Percentiles rank a stretch among this genome's conserved stretches.
Evolutionary conservation across 1,139 yeast species (phyloP).

Genomic region (Scheffersomyces illinoinensis): DNA sequence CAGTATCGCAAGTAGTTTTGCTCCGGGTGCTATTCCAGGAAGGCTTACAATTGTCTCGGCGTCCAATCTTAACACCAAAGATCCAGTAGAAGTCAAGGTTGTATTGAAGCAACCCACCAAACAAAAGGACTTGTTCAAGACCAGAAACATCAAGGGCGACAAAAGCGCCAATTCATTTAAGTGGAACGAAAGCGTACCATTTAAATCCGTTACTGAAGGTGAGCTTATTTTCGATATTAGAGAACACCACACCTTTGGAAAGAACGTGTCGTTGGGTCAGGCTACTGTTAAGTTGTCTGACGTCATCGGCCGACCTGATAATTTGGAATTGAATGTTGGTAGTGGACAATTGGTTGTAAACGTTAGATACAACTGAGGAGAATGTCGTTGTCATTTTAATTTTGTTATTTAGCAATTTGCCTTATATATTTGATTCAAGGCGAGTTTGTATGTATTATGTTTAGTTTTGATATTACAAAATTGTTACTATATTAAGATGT

Average conservation of each 20-base stretch:
- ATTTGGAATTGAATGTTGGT: slow-evolving; percentile 26
- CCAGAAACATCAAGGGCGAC: slow-evolving; percentile 58
- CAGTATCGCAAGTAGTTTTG: slow-evolving; percentile 39
- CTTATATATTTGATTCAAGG: not conserved
- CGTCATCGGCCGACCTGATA: slow-evolving; percentile 33
- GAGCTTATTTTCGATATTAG: slow-evolving; percentile 58
- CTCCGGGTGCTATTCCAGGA: slow-evolving; percentile 49
- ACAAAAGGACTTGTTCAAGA: slow-evolving; percentile 62
- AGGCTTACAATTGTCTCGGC: slow-evolving; percentile 51
- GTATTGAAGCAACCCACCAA: slow-evolving; percentile 52
- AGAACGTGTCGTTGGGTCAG: slow-evolving; percentile 63
- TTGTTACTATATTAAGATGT: slow-evolving; percentile 1
- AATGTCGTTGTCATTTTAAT: slow-evolving; percentile 2
- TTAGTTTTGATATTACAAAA: not conserved
- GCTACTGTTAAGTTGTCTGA: slow-evolving; percentile 46
- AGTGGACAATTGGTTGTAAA: slow-evolving; percentile 33
- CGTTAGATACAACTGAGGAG: slow-evolving; percentile 22
- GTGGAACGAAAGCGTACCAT: slow-evolving; percentile 69
- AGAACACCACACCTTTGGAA: slow-evolving; percentile 75
- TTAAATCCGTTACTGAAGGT: slow-evolving; percentile 65
- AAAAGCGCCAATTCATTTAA: slow-evolving; percentile 42
- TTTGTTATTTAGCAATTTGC: slow-evolving; percentile 1
- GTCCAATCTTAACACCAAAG: slow-evolving; percentile 20
- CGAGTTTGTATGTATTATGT: not conserved
- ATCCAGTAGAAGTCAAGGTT: slow-evolving; percentile 46